A percentile compares a stretch with the other conserved stretches of the same genome.
Evolutionary conservation across 495 filamentous ascomycete genomes (phyloP).

Genomic region (Staphylotrichum tortipilum): DNA sequence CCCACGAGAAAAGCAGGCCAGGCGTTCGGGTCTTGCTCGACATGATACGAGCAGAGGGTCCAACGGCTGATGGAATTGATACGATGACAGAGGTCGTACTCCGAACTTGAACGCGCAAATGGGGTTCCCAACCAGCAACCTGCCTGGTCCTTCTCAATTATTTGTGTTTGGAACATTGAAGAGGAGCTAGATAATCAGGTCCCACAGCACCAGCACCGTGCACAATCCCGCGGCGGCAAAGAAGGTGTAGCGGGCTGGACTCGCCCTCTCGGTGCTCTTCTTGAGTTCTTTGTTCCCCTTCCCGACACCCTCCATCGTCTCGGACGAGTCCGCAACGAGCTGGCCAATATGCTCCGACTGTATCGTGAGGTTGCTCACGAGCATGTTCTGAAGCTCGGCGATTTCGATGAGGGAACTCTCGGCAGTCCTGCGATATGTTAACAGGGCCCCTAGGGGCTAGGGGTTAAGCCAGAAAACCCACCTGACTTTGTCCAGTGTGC

Average conservation of each 20-base stretch:
- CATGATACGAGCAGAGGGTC: no score
- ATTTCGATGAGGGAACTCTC: constrained; percentile 91
- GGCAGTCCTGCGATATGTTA: constrained; percentile 53
- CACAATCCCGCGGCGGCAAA: constrained; percentile 78
- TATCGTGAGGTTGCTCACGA: constrained; percentile 72
- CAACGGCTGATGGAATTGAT: no score
- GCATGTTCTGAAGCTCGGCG: constrained; percentile 78
- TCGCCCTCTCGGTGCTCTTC: constrained; percentile 67
- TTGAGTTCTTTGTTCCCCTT: constrained; percentile 88
- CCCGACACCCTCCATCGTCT: constrained; percentile 76
- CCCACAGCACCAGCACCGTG: constrained; percentile 79
- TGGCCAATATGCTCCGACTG: constrained; percentile 84
- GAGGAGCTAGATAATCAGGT: constrained; percentile 64
- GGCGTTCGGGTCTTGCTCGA: no score
- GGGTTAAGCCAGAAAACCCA: constrained; percentile 23
- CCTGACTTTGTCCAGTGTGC: constrained; percentile 85
- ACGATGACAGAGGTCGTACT: no score
- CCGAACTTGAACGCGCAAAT: no score
- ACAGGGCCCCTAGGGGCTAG: neutral
- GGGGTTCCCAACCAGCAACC: no score
- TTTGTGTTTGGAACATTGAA: no score
- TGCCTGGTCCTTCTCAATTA: no score
- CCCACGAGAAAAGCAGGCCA: no score
- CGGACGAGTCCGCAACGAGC: constrained; percentile 73
- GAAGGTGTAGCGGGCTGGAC: constrained; percentile 82